Evolutionary conservation across 2,329 filamentous ascomycete genomes (phyloP).

Genomic region (Trichoderma afroharzianum): DNA sequence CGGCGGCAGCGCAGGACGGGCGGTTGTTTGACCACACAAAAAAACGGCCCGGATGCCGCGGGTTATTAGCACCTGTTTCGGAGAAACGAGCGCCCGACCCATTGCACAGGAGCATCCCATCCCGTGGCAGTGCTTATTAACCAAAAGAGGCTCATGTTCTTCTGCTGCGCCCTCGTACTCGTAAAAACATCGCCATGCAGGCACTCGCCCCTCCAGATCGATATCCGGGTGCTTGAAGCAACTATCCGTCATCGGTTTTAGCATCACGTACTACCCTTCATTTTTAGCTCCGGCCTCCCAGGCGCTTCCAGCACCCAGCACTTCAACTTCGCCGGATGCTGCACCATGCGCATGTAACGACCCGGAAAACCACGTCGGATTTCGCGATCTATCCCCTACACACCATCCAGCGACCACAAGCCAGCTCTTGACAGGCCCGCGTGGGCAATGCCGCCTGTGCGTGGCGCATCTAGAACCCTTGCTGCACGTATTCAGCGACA

Average conservation of each 20-base stretch:
- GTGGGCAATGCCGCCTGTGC: slow-evolving; percentile 31
- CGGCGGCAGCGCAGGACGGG: not conserved
- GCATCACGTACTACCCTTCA: not conserved
- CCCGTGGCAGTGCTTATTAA: slow-evolving; percentile 13
- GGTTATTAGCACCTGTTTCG: not conserved
- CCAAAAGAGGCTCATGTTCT: not conserved
- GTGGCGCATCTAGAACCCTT: slow-evolving; percentile 25
- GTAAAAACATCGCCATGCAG: slow-evolving; percentile 8
- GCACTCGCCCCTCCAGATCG: slow-evolving; percentile 11
- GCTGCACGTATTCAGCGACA: slow-evolving; percentile 24
- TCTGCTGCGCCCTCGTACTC: slow-evolving; percentile 7
- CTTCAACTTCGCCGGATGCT: slow-evolving; percentile 19
- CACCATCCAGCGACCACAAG: not conserved
- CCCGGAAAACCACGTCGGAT: not conserved
- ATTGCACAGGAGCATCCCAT: not conserved
- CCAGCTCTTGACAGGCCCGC: slow-evolving; percentile 22
- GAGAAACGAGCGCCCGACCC: slow-evolving; percentile 13
- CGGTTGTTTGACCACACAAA: not conserved
- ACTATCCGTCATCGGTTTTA: not conserved
- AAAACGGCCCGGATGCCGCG: not conserved
- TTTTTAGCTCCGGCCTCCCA: not conserved
- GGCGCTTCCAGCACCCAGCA: slow-evolving; percentile 12
- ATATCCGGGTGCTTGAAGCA: not conserved
- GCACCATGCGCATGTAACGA: not conserved
- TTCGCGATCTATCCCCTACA: not conserved